Conservation (phyloP, 306 rosid species). For the Lotus japonicus region DNA sequence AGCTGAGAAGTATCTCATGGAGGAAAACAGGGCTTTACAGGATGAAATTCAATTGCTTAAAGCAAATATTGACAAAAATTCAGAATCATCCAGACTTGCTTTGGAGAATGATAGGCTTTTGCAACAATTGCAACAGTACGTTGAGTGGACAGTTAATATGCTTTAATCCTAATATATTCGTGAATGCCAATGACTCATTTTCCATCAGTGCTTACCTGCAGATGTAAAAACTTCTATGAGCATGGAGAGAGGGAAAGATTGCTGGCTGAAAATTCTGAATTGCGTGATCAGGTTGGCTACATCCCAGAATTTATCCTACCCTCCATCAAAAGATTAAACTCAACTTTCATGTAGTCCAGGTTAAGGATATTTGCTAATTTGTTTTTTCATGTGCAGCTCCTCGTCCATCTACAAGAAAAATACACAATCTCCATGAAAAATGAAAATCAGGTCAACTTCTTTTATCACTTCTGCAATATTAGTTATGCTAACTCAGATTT, state of each 20-base stretch:
- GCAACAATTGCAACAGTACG: conserved; percentile 60
- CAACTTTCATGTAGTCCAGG: conserved; percentile 16
- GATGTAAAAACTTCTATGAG: conserved; percentile 61
- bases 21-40: conserved; percentile 63
- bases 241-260: conserved; percentile 78
- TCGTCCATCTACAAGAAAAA: conserved; percentile 43
- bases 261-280: conserved; percentile 64
- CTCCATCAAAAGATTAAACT: conserved; percentile 8
- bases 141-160: conserved; percentile 18
- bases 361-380: conserved; percentile 19
- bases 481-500: conserved; percentile 4
- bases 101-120: conserved; percentile 60
- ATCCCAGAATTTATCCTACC: not conserved
- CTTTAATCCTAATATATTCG: conserved; percentile 1
- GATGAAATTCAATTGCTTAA: conserved; percentile 62
- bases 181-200: conserved; percentile 27
- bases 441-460: conserved; percentile 48
- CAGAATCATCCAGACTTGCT: conserved; percentile 47
- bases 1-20: conserved; percentile 59
- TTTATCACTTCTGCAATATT: conserved; percentile 15
- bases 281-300: conserved; percentile 64
- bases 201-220: conserved; percentile 37
- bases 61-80: conserved; percentile 41
- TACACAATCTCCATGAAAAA: conserved; percentile 25
- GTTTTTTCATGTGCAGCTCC: conserved; percentile 45